phyloP scores from a whole-genome alignment of 345 rosid species.

The Cardamine chenopodiifolia region DNA sequence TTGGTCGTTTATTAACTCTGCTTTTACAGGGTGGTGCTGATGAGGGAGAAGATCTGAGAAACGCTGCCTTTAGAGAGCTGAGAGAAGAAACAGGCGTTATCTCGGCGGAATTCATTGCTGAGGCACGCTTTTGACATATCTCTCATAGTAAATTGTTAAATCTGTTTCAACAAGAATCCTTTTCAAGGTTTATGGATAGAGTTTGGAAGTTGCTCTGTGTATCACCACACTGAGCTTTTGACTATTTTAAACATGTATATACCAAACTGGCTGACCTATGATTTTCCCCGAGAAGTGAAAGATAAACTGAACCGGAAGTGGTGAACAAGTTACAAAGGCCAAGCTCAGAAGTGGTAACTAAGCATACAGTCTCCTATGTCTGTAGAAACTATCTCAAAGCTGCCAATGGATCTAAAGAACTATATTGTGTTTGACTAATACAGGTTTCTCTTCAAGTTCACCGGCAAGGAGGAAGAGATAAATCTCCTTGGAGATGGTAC shows the following conservation, averaged over 20 bases:
- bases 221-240: constrained; percentile 25
- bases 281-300: constrained; percentile 56
- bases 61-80: constrained; percentile 70
- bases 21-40: constrained; percentile 67
- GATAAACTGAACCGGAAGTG: constrained; percentile 57
- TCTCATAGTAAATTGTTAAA: constrained; percentile 34
- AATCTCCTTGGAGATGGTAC: constrained; percentile 74
- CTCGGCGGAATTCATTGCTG: constrained; percentile 73
- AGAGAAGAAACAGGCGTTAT: constrained; percentile 84
- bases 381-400: neutral
- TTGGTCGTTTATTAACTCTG: neutral
- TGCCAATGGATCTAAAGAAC: neutral
- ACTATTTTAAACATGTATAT: constrained; percentile 43
- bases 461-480: constrained; percentile 76
- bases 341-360: constrained; percentile 77
- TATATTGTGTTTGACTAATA: constrained; percentile 8
- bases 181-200: neutral
- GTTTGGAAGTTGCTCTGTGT: neutral
- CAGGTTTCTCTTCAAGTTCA: constrained; percentile 81
- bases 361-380: neutral
- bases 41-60: constrained; percentile 67
- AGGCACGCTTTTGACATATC: constrained; percentile 50
- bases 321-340: constrained; percentile 78
- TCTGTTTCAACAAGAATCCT: too few relatives aligned
- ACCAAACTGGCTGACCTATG: constrained; percentile 80